Conservation (phyloP, 1,284 basidiomycete species). For the Boletellus deceptivus region DNA sequence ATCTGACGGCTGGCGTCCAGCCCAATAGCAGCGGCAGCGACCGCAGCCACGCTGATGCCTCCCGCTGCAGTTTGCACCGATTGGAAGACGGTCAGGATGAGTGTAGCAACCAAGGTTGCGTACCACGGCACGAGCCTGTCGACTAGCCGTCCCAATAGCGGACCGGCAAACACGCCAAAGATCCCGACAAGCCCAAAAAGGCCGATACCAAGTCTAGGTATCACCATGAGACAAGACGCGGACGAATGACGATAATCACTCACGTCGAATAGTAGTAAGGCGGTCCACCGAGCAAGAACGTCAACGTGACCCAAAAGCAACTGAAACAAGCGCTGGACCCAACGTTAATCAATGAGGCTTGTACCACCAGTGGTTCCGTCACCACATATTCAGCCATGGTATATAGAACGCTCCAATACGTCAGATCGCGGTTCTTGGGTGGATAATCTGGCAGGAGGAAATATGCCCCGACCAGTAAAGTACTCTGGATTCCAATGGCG, state of each 20-base stretch:
- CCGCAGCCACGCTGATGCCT: slow-evolving; percentile 56
- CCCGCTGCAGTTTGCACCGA: slow-evolving; percentile 57
- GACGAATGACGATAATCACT: slow-evolving; percentile 19
- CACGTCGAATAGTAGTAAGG: slow-evolving; percentile 68
- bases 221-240: not conserved
- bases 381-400: slow-evolving; percentile 65
- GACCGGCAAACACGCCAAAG: slow-evolving; percentile 60
- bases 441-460: slow-evolving; percentile 69
- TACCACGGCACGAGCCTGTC: slow-evolving; percentile 69
- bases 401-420: slow-evolving; percentile 59
- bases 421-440: slow-evolving; percentile 55
- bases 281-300: slow-evolving; percentile 64
- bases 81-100: slow-evolving; percentile 43
- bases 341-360: slow-evolving; percentile 56
- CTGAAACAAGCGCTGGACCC: slow-evolving; percentile 57
- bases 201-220: slow-evolving; percentile 58
- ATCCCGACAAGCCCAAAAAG: slow-evolving; percentile 72
- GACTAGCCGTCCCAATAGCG: slow-evolving; percentile 58
- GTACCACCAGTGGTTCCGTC: slow-evolving; percentile 68
- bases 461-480: slow-evolving; percentile 54
- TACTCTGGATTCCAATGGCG: slow-evolving; percentile 54
- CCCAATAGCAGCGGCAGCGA: slow-evolving; percentile 44
- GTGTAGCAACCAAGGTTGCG: slow-evolving; percentile 51
- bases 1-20: slow-evolving; percentile 48
- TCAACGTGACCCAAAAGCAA: slow-evolving; percentile 70